These are phyloP conservation scores for Lanmaoa pseudosensibilis DNA, from an alignment of 768 basidiomycete genomes.

Conservation along the genomic window DNA sequence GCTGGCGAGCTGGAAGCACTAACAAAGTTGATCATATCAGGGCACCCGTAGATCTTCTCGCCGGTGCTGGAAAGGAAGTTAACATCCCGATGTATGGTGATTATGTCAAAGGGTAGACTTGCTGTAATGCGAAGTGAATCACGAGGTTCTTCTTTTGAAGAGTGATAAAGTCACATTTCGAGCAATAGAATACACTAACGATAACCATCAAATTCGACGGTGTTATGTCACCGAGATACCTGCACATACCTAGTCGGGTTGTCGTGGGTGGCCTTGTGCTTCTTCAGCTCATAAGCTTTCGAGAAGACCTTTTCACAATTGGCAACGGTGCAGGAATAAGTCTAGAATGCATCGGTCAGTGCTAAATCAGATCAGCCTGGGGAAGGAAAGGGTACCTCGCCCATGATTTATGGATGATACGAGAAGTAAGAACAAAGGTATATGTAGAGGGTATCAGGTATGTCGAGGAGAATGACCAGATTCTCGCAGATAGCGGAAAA, in stretches of 20 bases:
- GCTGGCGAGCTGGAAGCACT: not conserved
- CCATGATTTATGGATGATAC: constrained; percentile 8
- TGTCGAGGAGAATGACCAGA: constrained; percentile 20
- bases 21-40: not conserved
- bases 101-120: not conserved
- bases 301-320: constrained; percentile 16
- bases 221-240: not conserved
- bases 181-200: constrained; percentile 21
- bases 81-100: not conserved
- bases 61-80: constrained; percentile 20
- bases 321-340: constrained; percentile 9
- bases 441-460: not conserved
- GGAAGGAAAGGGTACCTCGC: constrained; percentile 1
- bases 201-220: not conserved
- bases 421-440: not conserved
- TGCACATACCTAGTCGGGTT: constrained; percentile 9
- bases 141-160: constrained; percentile 20
- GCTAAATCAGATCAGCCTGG: not conserved
- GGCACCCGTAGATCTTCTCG: constrained; percentile 18
- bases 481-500: constrained; percentile 5
- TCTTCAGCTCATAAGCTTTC: constrained; percentile 20
- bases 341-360: constrained; percentile 8
- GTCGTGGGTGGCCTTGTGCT: constrained; percentile 22
- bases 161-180: constrained; percentile 19
- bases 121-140: constrained; percentile 26